Conservation (phyloP, 1,284 basidiomycete genomes). For the Cystobasidiaceae sp. region DNA sequence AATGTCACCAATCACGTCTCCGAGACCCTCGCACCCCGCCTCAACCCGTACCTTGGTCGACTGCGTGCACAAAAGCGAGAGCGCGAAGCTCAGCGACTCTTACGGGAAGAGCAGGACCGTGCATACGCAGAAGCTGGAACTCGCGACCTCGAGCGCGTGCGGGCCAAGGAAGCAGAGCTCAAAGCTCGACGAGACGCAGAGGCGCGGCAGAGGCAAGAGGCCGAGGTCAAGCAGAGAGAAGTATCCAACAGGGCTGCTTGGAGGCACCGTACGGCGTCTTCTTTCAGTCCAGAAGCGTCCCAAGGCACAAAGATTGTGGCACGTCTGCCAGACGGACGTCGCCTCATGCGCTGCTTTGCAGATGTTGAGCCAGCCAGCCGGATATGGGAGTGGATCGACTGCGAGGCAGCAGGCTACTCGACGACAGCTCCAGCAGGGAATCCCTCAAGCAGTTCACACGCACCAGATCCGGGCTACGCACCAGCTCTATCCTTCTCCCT, state of each 20-base stretch:
- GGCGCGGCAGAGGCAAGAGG: constrained; percentile 44
- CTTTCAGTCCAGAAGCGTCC: constrained; percentile 49
- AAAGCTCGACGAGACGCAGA: constrained; percentile 32
- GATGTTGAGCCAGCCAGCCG: constrained; percentile 55
- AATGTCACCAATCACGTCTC: constrained; percentile 61
- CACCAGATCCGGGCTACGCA: constrained; percentile 33
- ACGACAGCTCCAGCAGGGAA: constrained; percentile 47
- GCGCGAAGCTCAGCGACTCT: constrained; percentile 60
- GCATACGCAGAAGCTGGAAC: constrained; percentile 64
- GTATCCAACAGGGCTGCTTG: constrained; percentile 44
- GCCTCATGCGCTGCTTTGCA: constrained; percentile 58
- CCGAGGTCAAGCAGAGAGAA: constrained; percentile 50
- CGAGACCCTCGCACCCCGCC: constrained; percentile 68
- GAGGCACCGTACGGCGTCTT: constrained; percentile 50
- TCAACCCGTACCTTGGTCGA: constrained; percentile 64
- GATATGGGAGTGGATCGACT: constrained; percentile 66
- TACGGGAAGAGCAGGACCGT: constrained; percentile 75
- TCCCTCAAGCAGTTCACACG: constrained; percentile 50
- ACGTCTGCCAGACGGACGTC: constrained; percentile 60
- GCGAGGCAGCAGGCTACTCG: constrained; percentile 50
- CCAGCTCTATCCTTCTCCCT: constrained; percentile 69
- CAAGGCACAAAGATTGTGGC: constrained; percentile 58
- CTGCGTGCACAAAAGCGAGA: constrained; percentile 52
- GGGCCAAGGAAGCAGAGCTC: constrained; percentile 35
- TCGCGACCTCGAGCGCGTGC: constrained; percentile 65